Evolutionary conservation across 1,284 basidiomycete species (phyloP), one percentile per base, ranked within the genome.

Genomic region (Rhizopogon parksii): DNA sequence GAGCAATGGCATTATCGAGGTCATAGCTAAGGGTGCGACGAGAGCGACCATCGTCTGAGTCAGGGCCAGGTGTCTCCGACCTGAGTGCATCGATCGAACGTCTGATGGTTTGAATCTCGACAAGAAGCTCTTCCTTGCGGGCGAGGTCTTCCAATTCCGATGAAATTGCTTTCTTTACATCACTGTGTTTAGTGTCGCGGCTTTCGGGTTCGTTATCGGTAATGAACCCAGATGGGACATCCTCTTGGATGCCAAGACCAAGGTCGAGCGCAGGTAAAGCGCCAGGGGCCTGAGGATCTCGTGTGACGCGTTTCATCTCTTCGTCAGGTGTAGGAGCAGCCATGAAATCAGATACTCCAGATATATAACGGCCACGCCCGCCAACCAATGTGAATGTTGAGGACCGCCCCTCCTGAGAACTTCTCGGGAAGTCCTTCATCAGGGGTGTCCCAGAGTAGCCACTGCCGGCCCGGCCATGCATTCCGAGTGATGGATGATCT

Each of bases 91-190:
- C 85, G 60, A 91, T 88, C 2, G 86, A 88, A 57, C 78, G 75
- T 40, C 88, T 79, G 53, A 91, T 86, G 9, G 77, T 83, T 59
- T 84, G 77, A 49, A 91, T 91, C 66, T 91, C 88, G 17, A 77
- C 73, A 46, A 87, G 68, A 3, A 91, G 74, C 42, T 80, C 79
- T 62, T 87, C 78, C 63, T 85, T 87, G 59, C 78, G 78, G 62
- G 74, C 79, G 21, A 84, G 61, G 34, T 83, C 81, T 52, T 82
- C 80, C 46, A 78, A 58, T 47, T 83, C 80, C 12, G 63, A 62
- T 6, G 71, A 64, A 17, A 73, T 62, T 30, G 67, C 64, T 40
- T 70, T 69, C 43, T 72, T 71, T 37, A 64, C 67, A 46, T 68
- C 64, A 30, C 71, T 67, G 54, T 76, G 70, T 51, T 69, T 62